A percentile compares a stretch with the other conserved stretches of the same genome.
Evolutionary conservation across 106 monocot species (phyloP).

Genomic region (Acanthochlamys bracteata): DNA sequence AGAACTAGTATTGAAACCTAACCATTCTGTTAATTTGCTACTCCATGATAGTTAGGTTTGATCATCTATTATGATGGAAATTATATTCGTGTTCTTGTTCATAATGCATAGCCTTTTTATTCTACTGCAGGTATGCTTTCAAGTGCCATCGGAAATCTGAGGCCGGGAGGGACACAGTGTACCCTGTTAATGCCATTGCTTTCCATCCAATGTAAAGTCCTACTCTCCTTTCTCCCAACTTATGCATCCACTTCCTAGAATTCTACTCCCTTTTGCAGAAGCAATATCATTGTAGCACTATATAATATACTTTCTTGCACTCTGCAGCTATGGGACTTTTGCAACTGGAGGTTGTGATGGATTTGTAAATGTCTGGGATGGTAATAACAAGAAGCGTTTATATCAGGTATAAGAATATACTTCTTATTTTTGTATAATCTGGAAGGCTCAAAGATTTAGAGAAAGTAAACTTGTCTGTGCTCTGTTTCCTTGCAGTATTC

Average conservation of each 20-base stretch:
- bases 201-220: constrained; percentile 88
- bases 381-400: constrained; percentile 91
- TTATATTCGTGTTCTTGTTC: too few relatives aligned
- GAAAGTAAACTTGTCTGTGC: not conserved
- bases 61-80: too few relatives aligned
- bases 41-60: too few relatives aligned
- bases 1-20: too few relatives aligned
- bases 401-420: constrained; percentile 58
- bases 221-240: constrained; percentile 8
- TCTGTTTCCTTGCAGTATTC: constrained; percentile 46
- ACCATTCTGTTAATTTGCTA: too few relatives aligned
- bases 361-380: constrained; percentile 98
- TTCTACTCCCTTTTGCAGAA: too few relatives aligned
- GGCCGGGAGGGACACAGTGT: constrained; percentile 83
- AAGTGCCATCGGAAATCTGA: constrained; percentile 96
- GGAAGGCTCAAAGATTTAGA: not conserved
- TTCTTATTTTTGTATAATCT: not conserved
- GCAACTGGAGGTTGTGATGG: constrained; percentile 99
- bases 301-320: constrained; percentile 7
- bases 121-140: constrained; percentile 76
- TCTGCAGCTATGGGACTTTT: constrained; percentile 88
- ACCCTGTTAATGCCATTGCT: constrained; percentile 94
- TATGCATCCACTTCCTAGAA: not conserved
- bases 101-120: too few relatives aligned
- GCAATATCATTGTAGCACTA: too few relatives aligned